Percentiles rank a stretch among this genome's conserved stretches.
Conservation (phyloP, 164 flowering plant genomes). For the Tetracentron sinense region DNA sequence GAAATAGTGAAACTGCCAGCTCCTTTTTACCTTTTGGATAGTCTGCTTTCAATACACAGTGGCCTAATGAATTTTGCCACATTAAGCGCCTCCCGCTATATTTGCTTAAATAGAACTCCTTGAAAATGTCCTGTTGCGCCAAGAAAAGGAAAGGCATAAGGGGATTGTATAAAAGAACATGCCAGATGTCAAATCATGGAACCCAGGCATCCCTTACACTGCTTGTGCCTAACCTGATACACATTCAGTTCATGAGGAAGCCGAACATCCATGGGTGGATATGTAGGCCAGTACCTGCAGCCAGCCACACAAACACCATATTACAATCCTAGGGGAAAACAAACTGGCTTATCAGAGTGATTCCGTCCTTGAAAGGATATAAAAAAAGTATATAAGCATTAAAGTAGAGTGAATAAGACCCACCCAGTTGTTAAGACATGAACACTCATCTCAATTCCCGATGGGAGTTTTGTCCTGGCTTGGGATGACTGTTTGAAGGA, state of each 20-base stretch:
- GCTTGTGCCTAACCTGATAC: constrained; percentile 56
- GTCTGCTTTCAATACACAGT: constrained; percentile 81
- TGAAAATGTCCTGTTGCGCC: constrained; percentile 78
- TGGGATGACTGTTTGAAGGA: constrained; percentile 90
- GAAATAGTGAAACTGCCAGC: constrained; percentile 88
- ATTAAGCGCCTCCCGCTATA: constrained; percentile 87
- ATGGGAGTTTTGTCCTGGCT: constrained; percentile 88
- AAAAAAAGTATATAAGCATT: neutral
- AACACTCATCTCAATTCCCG: constrained; percentile 92
- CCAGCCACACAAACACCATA: constrained; percentile 9
- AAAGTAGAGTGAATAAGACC: constrained; percentile 10
- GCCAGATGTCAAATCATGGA: no score
- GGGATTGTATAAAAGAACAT: neutral
- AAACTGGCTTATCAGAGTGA: neutral
- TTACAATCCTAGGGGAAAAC: neutral
- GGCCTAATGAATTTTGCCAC: constrained; percentile 97
- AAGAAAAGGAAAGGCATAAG: neutral
- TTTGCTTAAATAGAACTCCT: constrained; percentile 88
- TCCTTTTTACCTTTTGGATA: constrained; percentile 89
- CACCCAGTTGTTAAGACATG: constrained; percentile 96
- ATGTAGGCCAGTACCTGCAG: constrained; percentile 92
- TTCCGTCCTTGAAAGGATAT: neutral
- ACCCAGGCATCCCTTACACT: neutral
- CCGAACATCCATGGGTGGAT: constrained; percentile 89
- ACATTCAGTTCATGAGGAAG: constrained; percentile 91